Percentiles rank a stretch among this genome's conserved stretches.
phyloP scores from a whole-genome alignment of 2,329 filamentous ascomycete species.

The Epichloe amarillans region DNA sequence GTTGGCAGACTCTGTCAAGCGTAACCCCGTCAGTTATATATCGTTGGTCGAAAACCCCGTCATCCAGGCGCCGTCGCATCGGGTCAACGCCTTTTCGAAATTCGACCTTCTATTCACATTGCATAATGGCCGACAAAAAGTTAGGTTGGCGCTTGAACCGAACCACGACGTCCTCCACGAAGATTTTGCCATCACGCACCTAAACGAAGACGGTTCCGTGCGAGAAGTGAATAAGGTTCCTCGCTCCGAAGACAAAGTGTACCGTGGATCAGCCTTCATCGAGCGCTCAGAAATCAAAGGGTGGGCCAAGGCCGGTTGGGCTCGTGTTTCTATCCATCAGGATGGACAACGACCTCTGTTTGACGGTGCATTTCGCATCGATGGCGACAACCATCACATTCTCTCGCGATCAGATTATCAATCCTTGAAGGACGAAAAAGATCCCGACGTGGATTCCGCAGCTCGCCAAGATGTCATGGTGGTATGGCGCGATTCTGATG shows the following conservation, averaged over 20 bases:
- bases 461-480: constrained; percentile 66
- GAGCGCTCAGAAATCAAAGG: constrained; percentile 42
- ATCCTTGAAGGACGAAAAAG: constrained; percentile 54
- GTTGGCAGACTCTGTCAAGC: constrained; percentile 52
- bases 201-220: constrained; percentile 59
- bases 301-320: constrained; percentile 80
- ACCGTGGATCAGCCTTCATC: constrained; percentile 65
- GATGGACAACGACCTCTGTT: constrained; percentile 75
- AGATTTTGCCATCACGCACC: constrained; percentile 58
- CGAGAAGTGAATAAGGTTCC: constrained; percentile 54
- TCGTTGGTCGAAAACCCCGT: constrained; percentile 59
- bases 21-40: constrained; percentile 66
- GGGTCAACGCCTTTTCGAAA: constrained; percentile 63
- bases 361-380: constrained; percentile 74
- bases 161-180: constrained; percentile 81
- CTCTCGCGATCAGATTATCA: constrained; percentile 63
- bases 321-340: constrained; percentile 60
- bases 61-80: constrained; percentile 66
- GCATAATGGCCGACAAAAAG: constrained; percentile 49
- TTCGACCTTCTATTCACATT: constrained; percentile 80
- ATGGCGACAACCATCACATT: constrained; percentile 76
- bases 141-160: constrained; percentile 73
- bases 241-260: constrained; percentile 66
- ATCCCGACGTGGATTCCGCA: constrained; percentile 48
- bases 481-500: constrained; percentile 83